Evolutionary conservation across 2,329 filamentous ascomycete species (phyloP).

Genomic region (Aureobasidium melanogenum): DNA sequence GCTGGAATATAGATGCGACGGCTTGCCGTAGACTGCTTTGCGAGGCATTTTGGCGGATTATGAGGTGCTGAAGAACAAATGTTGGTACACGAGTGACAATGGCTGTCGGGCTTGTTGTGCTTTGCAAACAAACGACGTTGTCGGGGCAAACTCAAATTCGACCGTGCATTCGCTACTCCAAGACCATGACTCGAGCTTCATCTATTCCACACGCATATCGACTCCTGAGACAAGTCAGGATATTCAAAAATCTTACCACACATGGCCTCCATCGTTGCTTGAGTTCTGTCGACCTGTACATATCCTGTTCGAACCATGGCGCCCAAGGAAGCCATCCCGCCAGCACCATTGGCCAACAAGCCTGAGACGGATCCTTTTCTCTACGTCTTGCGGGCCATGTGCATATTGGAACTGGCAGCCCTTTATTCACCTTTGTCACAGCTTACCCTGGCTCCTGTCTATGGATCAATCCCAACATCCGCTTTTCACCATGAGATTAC

Average conservation of each 20-base stretch:
- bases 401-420: constrained; percentile 46
- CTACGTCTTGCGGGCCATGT: constrained; percentile 24
- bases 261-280: background rate
- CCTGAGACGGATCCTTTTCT: background rate
- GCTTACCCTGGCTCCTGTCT: constrained; percentile 74
- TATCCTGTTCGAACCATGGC: background rate
- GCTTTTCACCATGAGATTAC: constrained; percentile 60
- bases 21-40: constrained; percentile 32
- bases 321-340: background rate
- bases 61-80: background rate
- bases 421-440: constrained; percentile 63
- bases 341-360: background rate
- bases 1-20: constrained; percentile 22
- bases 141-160: constrained; percentile 2
- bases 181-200: constrained; percentile 7
- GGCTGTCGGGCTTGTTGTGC: background rate
- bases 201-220: background rate
- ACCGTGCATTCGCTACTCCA: background rate
- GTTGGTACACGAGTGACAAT: background rate
- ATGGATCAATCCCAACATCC: constrained; percentile 71
- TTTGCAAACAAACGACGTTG: constrained; percentile 11
- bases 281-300: background rate
- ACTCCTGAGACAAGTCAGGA: background rate
- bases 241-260: background rate
- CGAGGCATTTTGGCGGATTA: constrained; percentile 22